Conservation (phyloP, 805 yeast genomes). For the Pichia manshurica region DNA sequence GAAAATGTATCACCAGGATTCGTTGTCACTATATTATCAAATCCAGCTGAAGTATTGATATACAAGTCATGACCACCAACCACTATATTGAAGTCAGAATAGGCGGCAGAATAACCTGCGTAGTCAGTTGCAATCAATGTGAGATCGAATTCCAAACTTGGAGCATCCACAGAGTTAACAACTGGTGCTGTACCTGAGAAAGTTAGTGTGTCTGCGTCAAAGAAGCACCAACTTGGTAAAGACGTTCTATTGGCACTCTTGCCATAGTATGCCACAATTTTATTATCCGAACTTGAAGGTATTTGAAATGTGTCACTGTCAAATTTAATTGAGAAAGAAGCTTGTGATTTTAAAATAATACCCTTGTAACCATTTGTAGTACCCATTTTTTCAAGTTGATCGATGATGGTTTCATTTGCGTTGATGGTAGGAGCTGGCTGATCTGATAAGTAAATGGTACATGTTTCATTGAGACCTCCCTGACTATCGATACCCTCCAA, state of each 20-base stretch:
- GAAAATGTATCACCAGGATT: slow-evolving; percentile 53
- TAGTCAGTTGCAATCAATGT: slow-evolving; percentile 76
- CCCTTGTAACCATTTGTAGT: slow-evolving; percentile 72
- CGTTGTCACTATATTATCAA: slow-evolving; percentile 45
- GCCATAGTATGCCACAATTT: slow-evolving; percentile 69
- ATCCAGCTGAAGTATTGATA: slow-evolving; percentile 51
- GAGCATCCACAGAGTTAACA: slow-evolving; percentile 82
- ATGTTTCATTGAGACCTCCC: slow-evolving; percentile 46
- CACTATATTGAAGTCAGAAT: slow-evolving; percentile 60
- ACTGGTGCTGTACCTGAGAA: slow-evolving; percentile 87
- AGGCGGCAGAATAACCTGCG: slow-evolving; percentile 65
- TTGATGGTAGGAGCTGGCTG: slow-evolving; percentile 49
- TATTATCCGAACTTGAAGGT: slow-evolving; percentile 37
- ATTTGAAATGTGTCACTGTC: slow-evolving; percentile 52
- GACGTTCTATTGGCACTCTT: slow-evolving; percentile 78
- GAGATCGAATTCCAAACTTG: slow-evolving; percentile 66
- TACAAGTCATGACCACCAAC: slow-evolving; percentile 87
- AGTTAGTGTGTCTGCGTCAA: slow-evolving; percentile 54
- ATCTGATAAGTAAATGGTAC: slow-evolving; percentile 47
- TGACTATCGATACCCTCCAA: slow-evolving; percentile 59
- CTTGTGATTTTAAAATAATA: slow-evolving; percentile 66
- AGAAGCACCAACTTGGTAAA: slow-evolving; percentile 82
- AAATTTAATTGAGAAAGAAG: slow-evolving; percentile 60
- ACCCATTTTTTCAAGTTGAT: slow-evolving; percentile 59
- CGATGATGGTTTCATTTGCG: slow-evolving; percentile 36